A percentile compares a stretch with the other conserved stretches of the same genome.
These are phyloP conservation scores for Pittosporum tobira DNA, from an alignment of 129 eudicot genomes.

Conservation along the genomic window DNA sequence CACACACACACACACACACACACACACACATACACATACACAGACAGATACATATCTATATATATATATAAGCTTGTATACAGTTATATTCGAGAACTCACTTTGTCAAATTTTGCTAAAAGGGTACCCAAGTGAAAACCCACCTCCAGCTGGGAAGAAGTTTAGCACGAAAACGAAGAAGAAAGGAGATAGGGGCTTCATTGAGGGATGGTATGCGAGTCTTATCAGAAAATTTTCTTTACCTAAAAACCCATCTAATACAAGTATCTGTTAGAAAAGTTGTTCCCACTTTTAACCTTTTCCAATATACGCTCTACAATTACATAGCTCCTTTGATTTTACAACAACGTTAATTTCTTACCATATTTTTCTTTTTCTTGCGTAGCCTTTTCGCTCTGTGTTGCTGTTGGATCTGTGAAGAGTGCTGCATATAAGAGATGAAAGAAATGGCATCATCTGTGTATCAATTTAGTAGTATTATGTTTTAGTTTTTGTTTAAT, in stretches of 20 bases:
- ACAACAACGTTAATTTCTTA: neutral
- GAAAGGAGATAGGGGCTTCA: constrained; percentile 35
- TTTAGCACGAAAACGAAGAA: constrained; percentile 9
- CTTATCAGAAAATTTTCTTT: neutral
- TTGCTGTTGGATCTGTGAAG: constrained; percentile 28
- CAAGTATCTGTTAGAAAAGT: neutral
- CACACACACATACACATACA: neutral
- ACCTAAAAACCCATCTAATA: neutral
- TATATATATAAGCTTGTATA: neutral
- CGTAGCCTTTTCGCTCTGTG: constrained; percentile 22
- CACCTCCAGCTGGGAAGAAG: constrained; percentile 26
- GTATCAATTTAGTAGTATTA: neutral
- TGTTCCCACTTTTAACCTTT: neutral
- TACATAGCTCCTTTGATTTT: neutral
- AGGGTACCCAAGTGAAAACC: constrained; percentile 34
- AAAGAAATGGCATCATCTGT: neutral
- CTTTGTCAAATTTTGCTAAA: neutral
- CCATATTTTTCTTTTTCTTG: neutral
- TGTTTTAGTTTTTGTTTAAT: neutral
- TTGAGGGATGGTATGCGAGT: constrained; percentile 35
- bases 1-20: neutral
- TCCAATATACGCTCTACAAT: neutral
- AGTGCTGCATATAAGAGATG: constrained; percentile 13
- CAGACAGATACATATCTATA: too few species aligned
- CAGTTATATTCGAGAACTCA: neutral